phyloP scores from a whole-genome alignment of 345 rosid species.

The Boechera retrofracta region DNA sequence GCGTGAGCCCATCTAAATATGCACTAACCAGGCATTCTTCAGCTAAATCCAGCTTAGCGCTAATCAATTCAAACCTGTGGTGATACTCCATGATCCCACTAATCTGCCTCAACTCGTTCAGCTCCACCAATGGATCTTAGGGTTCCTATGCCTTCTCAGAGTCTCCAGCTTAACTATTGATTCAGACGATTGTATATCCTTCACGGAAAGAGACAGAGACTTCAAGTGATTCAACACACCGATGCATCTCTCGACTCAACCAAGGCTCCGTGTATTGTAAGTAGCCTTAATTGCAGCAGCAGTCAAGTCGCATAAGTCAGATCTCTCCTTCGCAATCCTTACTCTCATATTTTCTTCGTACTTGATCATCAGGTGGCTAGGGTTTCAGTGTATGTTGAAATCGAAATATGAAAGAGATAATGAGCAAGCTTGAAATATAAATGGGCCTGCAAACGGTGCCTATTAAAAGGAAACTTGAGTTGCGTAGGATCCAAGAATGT shows the following conservation, averaged over 20 bases:
- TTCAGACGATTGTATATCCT: not conserved
- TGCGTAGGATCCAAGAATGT: too few species aligned
- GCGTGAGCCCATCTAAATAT: too few species aligned
- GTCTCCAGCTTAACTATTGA: not conserved
- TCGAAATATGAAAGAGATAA: not conserved
- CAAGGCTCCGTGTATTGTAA: not conserved
- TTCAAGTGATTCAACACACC: not conserved
- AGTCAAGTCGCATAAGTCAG: not conserved
- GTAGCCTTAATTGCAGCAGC: constrained; percentile 7
- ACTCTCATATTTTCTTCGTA: constrained; percentile 2
- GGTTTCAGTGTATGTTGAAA: not conserved
- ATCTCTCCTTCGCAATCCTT: constrained; percentile 5
- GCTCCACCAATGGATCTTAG: not conserved
- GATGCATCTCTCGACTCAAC: constrained; percentile 20
- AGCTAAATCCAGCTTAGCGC: too few species aligned
- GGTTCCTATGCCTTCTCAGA: constrained; percentile 26
- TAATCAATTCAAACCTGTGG: too few species aligned
- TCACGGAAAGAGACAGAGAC: constrained; percentile 7
- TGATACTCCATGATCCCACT: too few species aligned
- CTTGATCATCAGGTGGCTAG: not conserved
- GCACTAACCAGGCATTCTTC: too few species aligned
- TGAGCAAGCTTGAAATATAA: not conserved
- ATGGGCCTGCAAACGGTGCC: too few species aligned
- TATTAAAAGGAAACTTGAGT: too few species aligned
- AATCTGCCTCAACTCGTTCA: too few species aligned